A percentile compares a stretch with the other conserved stretches of the same genome.
phyloP scores from a whole-genome alignment of 495 filamentous ascomycete genomes.

The Patellaria atrata region DNA sequence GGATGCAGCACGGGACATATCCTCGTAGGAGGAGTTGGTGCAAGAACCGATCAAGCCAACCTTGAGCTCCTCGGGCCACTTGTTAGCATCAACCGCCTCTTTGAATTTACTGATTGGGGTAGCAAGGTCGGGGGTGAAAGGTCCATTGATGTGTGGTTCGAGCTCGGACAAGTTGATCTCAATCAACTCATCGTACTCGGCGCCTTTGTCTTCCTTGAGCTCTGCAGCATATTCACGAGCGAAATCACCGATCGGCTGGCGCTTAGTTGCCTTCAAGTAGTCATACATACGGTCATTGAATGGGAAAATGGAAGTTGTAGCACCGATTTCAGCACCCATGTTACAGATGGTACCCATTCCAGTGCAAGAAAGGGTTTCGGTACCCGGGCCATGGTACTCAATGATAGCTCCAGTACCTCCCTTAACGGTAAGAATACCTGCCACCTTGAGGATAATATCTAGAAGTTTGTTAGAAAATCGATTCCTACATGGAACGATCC shows the following conservation, averaged over 20 bases:
- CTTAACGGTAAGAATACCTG: conserved; percentile 93
- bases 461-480: conserved; percentile 15
- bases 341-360: conserved; percentile 49
- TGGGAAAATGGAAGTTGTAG: conserved; percentile 95
- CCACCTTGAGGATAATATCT: conserved; percentile 98
- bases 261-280: conserved; percentile 88
- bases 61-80: conserved; percentile 95
- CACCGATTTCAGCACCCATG: conserved; percentile 81
- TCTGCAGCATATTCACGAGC: conserved; percentile 71
- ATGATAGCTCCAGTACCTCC: conserved; percentile 95
- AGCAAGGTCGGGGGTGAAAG: conserved; percentile 98
- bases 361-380: conserved; percentile 51
- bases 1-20: conserved; percentile 90
- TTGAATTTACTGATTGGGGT: conserved; percentile 97
- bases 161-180: conserved; percentile 91
- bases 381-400: conserved; percentile 86
- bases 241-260: conserved; percentile 78
- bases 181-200: conserved; percentile 90
- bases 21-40: conserved; percentile 99
- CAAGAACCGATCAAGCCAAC: conserved; percentile 95
- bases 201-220: conserved; percentile 80
- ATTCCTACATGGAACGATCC: conserved; percentile 1
- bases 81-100: conserved; percentile 81
- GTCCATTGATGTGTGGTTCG: conserved; percentile 97
- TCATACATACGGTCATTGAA: conserved; percentile 98